Base-by-base conservation (phyloP, 1,139 yeast species). In the Candida sojae region DNA sequence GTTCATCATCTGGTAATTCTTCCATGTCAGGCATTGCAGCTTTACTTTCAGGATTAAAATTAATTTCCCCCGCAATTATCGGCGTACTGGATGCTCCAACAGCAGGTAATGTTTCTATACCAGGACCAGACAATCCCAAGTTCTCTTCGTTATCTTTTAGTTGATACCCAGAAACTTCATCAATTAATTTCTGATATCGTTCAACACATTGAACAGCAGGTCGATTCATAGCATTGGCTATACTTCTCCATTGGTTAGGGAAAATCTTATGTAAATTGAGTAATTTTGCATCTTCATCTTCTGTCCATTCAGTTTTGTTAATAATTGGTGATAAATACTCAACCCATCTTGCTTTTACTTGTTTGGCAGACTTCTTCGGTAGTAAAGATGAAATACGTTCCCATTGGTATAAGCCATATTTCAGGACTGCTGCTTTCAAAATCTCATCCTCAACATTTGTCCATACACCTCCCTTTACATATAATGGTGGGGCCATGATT, bases 331-430 rank as follows among this genome's bases (percentile, higher is more conserved):
- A 87, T 39, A 93, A 70, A 82, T 88, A 91, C 62, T 93, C 97
- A 49, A 76, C 77, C 99, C 99, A 93, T 56, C 99, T 71, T 2
- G 96, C 90, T 58, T 91, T 90, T 53, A 96, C 95, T 64, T 93
- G 98, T 60, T 85, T 85, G 11, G 97, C 96, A 5, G 91, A 84
- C 66, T 92, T 93, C 61, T 87, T 84, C 11, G 91, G 87, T 37
- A 93, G 70, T 47, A 93, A 73, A 0, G 97, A 90, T 2, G 97
- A 88, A 4, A 93, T 95, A 45, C 97, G 80, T 6, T 93, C 82
- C 99, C 99, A 93, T 61, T 93, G 97, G 56, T 88, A 91, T 23
- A 91, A 73, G 0, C 99, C 99, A 64, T 93, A 93, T 62, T 93
- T 93, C 43, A 95, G 82, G 2, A 93, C 88, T 1, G 97, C 97